Evolutionary conservation across 345 rosid species (phyloP), one percentile per base, ranked within the genome.

Genomic region (Passiflora organensis): DNA sequence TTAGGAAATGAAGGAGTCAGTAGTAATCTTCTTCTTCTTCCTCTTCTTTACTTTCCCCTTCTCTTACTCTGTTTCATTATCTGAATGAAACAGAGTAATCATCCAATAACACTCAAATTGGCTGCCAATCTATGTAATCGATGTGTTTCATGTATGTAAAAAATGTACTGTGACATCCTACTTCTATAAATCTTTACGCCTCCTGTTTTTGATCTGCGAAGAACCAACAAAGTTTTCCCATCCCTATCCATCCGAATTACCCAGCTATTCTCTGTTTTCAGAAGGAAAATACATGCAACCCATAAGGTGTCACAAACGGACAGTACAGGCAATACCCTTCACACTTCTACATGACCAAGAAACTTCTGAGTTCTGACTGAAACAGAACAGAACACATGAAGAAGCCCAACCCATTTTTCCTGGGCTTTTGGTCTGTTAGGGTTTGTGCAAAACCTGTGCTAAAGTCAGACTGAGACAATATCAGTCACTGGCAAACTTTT

Each of bases 1-100:
- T 70, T 50, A 78, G 82, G 72, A 89, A 89, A 80, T 84, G 79
- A 64, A 49, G 53, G 38, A 20, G 34, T 39, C 17, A 60, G 20
- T 44, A 14, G 21, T 28, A 11, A 41, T 11, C n/a, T 4, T 41
- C 43, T 41, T 41, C n/a, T 12, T 41, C n/a, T 41, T 6, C 0
- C 9, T 9, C 43, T 34, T 61, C 38, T 36, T n/a, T 22, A 19
- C 6, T 45, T 48, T 38, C 43, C 52, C 4, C 55, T 43, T 75
- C 39, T 55, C 58, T 55, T 22, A 24, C 32, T 20, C 13, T 67
- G 78, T 82, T 78, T 76, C 82, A 76, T 82, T 59, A 28, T 68
- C 82, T 68, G 66, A 55, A 78, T 80, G 85, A 82, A 78, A 76
- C 78, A 59, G 16, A 44, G 62, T 55, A 44, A 61, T 58, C 47